Evolutionary conservation across 306 rosid species (phyloP).

Genomic region (Myrica gale): DNA sequence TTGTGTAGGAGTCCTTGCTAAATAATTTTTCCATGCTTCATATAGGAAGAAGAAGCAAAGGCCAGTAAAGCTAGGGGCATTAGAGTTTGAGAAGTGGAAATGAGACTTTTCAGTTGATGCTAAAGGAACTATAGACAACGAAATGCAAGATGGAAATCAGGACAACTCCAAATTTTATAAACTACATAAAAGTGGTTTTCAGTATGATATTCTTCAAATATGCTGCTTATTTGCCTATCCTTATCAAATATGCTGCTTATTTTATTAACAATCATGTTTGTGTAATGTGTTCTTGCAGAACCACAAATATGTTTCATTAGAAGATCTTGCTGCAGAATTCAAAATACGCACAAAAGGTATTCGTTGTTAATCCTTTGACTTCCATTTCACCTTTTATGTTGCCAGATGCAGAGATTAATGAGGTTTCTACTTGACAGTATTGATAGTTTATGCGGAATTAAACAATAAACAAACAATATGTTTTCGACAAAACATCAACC

Average conservation of each 20-base stretch:
- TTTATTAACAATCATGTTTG: too few relatives aligned
- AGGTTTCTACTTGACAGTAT: neutral
- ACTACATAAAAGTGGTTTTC: constrained; percentile 69
- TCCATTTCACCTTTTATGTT: neutral
- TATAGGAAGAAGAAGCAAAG: constrained; percentile 89
- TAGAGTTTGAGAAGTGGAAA: constrained; percentile 97
- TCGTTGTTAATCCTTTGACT: neutral
- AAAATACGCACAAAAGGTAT: constrained; percentile 86
- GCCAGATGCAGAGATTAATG: neutral
- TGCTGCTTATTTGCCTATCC: neutral
- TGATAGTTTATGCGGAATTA: too few relatives aligned
- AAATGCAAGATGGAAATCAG: constrained; percentile 62
- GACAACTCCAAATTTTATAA: constrained; percentile 78
- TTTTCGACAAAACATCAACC: too few relatives aligned
- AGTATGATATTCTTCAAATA: constrained; percentile 2
- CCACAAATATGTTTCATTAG: constrained; percentile 86
- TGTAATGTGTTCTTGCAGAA: constrained; percentile 51
- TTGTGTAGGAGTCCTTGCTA: constrained; percentile 18
- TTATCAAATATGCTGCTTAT: neutral
- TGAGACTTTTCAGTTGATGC: constrained; percentile 90
- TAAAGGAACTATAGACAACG: constrained; percentile 82
- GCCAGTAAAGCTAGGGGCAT: constrained; percentile 87
- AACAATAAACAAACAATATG: too few relatives aligned
- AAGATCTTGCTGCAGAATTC: constrained; percentile 96
- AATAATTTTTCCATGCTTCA: constrained; percentile 28